These are phyloP conservation scores for Termitomyces titanicus DNA, from an alignment of 768 basidiomycete genomes.

Conservation along the genomic window DNA sequence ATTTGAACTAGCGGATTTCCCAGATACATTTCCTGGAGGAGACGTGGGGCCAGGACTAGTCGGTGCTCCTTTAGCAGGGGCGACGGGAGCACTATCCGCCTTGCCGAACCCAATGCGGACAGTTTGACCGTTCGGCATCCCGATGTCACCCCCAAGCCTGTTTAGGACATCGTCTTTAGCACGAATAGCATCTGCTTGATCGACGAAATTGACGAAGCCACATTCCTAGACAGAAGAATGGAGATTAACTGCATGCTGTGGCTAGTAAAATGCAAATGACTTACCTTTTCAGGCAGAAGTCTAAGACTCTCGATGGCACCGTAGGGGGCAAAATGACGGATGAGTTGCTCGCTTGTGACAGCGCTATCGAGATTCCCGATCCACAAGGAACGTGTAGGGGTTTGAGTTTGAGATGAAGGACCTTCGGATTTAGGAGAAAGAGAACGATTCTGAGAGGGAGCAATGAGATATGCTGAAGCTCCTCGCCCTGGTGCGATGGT, in stretches of 20 bases:
- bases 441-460: conserved; percentile 71
- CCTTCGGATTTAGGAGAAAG: conserved; percentile 80
- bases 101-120: conserved; percentile 99
- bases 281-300: conserved; percentile 94
- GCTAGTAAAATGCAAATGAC: conserved; percentile 7
- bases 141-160: conserved; percentile 89
- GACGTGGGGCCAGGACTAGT: conserved; percentile 65
- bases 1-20: conserved; percentile 45
- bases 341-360: conserved; percentile 91
- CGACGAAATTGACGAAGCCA: conserved; percentile 98
- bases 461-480: conserved; percentile 61
- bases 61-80: conserved; percentile 75
- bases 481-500: conserved; percentile 43
- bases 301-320: conserved; percentile 96
- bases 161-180: conserved; percentile 98
- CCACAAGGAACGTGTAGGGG: conserved; percentile 95
- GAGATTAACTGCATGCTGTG: not conserved
- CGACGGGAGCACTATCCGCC: conserved; percentile 92
- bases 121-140: conserved; percentile 92
- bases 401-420: conserved; percentile 73
- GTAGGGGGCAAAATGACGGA: conserved; percentile 93
- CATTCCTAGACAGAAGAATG: conserved; percentile 64
- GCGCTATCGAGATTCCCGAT: conserved; percentile 97
- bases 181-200: conserved; percentile 91
- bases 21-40: conserved; percentile 48